Evolutionary conservation across 805 yeast species (phyloP).

Genomic region (Zygosaccharomyces pseudorouxii): DNA sequence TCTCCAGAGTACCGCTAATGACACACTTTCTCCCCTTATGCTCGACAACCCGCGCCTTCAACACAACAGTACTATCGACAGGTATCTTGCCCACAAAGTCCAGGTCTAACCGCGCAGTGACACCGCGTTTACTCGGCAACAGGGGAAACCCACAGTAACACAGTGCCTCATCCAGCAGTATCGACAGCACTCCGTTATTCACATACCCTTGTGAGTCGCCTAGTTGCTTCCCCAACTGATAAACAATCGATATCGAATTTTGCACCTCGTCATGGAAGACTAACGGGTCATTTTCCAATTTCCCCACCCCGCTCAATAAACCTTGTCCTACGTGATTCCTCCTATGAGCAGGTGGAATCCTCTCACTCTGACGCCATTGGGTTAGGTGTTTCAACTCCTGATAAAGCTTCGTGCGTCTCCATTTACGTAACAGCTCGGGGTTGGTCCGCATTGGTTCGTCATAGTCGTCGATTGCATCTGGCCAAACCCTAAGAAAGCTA

Average conservation of each 20-base stretch:
- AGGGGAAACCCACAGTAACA: slow-evolving; percentile 81
- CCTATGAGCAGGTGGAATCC: slow-evolving; percentile 56
- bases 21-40: slow-evolving; percentile 76
- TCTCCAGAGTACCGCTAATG: slow-evolving; percentile 63
- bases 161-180: slow-evolving; percentile 77
- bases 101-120: slow-evolving; percentile 72
- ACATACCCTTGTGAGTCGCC: slow-evolving; percentile 68
- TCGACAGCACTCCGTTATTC: slow-evolving; percentile 76
- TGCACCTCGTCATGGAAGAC: slow-evolving; percentile 48
- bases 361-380: slow-evolving; percentile 37
- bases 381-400: background rate
- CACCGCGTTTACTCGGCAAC: slow-evolving; percentile 79
- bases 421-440: slow-evolving; percentile 8
- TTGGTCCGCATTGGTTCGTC: slow-evolving; percentile 9
- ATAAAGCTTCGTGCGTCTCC: slow-evolving; percentile 1
- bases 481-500: slow-evolving; percentile 34
- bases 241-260: slow-evolving; percentile 57
- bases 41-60: slow-evolving; percentile 62
- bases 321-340: slow-evolving; percentile 68
- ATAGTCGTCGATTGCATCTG: slow-evolving; percentile 22
- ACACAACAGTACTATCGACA: slow-evolving; percentile 59
- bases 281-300: slow-evolving; percentile 72
- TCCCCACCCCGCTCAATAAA: slow-evolving; percentile 59
- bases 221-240: slow-evolving; percentile 63
- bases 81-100: slow-evolving; percentile 48